Evolutionary conservation across 2,329 filamentous ascomycete genomes (phyloP).

Genomic region (Trichoderma sp.): DNA sequence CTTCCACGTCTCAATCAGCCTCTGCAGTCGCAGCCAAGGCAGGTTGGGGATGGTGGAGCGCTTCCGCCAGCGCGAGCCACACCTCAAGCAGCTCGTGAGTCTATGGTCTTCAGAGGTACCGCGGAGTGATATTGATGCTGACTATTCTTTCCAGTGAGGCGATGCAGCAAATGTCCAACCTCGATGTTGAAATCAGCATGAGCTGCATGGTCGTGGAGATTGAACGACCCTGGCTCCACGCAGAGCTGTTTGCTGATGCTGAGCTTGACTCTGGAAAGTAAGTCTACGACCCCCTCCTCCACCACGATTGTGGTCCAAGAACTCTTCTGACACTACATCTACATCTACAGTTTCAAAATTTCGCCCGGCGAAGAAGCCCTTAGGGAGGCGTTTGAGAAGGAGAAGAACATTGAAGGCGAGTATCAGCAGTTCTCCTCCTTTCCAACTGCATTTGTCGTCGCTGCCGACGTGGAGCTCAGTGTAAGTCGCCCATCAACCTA

Average conservation of each 20-base stretch:
- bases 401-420: neutral
- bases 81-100: neutral
- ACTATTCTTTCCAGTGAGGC: too few species aligned
- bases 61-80: neutral
- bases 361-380: neutral
- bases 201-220: conserved; percentile 1
- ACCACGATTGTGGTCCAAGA: too few species aligned
- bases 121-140: too few species aligned
- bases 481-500: neutral
- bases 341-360: neutral
- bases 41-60: neutral
- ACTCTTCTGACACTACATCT: too few species aligned
- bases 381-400: neutral
- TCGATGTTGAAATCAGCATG: neutral
- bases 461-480: neutral
- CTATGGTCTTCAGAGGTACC: too few species aligned
- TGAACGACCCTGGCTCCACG: conserved; percentile 3
- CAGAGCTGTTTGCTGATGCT: neutral
- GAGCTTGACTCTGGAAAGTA: neutral
- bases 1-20: too few species aligned
- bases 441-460: neutral
- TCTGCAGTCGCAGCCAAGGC: too few species aligned
- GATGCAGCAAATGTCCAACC: neutral
- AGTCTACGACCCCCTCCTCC: too few species aligned
- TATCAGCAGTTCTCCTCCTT: neutral